These are phyloP conservation scores for Brassica carinata DNA, from an alignment of 345 rosid genomes.

Conservation along the genomic window DNA sequence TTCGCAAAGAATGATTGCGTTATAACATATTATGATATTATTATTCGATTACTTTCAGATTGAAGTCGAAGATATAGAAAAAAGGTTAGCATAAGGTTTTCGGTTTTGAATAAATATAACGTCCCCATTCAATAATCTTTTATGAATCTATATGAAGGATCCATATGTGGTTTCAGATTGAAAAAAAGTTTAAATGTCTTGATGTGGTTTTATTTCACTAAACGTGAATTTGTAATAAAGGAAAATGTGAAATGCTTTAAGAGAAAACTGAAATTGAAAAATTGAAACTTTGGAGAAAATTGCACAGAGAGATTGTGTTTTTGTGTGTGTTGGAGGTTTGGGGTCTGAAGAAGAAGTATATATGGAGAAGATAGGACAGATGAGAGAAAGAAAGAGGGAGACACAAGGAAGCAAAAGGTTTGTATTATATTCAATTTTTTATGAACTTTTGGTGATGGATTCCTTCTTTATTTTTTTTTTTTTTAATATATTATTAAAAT, in stretches of 20 bases:
- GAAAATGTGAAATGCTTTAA: constrained; percentile 8
- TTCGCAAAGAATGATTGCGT: neutral
- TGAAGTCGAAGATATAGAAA: neutral
- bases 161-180: constrained; percentile 28
- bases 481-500: neutral
- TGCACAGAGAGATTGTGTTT: constrained; percentile 5
- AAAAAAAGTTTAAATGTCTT: constrained; percentile 6
- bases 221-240: neutral
- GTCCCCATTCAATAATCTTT: constrained; percentile 22
- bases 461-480: constrained; percentile 27
- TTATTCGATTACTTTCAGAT: neutral
- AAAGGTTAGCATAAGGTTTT: neutral
- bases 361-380: constrained; percentile 31
- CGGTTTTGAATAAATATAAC: neutral
- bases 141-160: constrained; percentile 36
- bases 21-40: neutral
- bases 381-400: constrained; percentile 15
- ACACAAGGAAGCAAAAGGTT: constrained; percentile 30
- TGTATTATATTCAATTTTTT: constrained; percentile 22
- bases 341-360: constrained; percentile 38
- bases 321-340: constrained; percentile 5
- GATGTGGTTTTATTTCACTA: constrained; percentile 13
- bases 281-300: constrained; percentile 10
- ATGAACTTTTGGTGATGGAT: constrained; percentile 35
- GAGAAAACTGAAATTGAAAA: neutral